Evolutionary conservation across 2,329 filamentous ascomycete genomes (phyloP).

Genomic region (Aspergillus costaricaensis): DNA sequence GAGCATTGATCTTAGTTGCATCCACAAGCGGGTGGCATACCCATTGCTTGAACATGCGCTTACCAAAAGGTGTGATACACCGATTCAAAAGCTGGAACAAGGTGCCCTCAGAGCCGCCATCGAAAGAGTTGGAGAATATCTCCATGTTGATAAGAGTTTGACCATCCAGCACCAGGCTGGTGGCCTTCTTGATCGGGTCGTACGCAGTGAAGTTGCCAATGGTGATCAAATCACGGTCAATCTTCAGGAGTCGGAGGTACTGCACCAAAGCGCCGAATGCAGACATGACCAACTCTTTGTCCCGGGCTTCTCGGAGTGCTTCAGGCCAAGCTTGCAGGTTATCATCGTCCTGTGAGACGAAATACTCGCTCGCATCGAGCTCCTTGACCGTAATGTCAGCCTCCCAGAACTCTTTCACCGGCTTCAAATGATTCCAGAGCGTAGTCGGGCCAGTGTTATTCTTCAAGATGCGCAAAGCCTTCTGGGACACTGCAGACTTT

Average conservation of each 20-base stretch:
- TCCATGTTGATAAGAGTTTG: slow-evolving; percentile 98
- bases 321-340: slow-evolving; percentile 74
- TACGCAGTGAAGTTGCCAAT: slow-evolving; percentile 91
- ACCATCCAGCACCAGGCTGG: slow-evolving; percentile 87
- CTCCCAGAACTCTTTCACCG: slow-evolving; percentile 86
- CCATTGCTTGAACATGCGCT: slow-evolving; percentile 94
- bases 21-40: slow-evolving; percentile 93
- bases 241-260: slow-evolving; percentile 82
- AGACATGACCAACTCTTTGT: slow-evolving; percentile 84
- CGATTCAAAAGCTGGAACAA: slow-evolving; percentile 88
- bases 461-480: slow-evolving; percentile 88
- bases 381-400: slow-evolving; percentile 80
- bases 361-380: slow-evolving; percentile 78
- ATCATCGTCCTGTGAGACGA: slow-evolving; percentile 60
- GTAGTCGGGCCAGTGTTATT: slow-evolving; percentile 92
- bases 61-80: slow-evolving; percentile 95
- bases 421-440: slow-evolving; percentile 91
- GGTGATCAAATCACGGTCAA: slow-evolving; percentile 82
- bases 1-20: slow-evolving; percentile 83
- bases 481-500: slow-evolving; percentile 82
- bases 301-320: slow-evolving; percentile 67
- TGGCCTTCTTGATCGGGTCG: slow-evolving; percentile 85
- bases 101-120: slow-evolving; percentile 81
- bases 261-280: slow-evolving; percentile 85
- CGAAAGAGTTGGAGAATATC: slow-evolving; percentile 88